Evolutionary conservation across 1,284 basidiomycete species (phyloP), one percentile per base, ranked within the genome.

Genomic region (Melampsora larici-populina): DNA sequence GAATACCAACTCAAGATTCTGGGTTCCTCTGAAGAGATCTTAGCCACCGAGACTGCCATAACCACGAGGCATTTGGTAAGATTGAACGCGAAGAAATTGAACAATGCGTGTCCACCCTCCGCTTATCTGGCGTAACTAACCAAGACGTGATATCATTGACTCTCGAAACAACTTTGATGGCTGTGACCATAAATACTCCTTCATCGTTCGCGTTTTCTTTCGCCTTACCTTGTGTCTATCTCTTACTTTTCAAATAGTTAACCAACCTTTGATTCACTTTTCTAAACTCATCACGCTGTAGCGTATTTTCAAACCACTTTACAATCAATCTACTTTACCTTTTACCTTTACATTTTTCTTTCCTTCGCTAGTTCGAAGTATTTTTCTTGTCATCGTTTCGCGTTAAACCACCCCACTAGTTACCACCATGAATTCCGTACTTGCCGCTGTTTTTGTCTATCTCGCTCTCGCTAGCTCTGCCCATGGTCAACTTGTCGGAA

Each of bases 301-400:
- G 36, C 36, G 36, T 36, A 36, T 36, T 36, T 36, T 36, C 36
- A 5, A 24, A 21, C 17, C 51, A 55, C 18, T 55, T 55, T 24
- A n/a, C n/a, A n/a, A 55, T 55, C 51, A 55, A 24, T 55, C 6
- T 6, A 55, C 17, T 24, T 55, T 55, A 21, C 17, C 24, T n/a
- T 24, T 21, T 55, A 55, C 24, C 51, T 55, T 18, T 55, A 36
- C 36, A 36, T 3, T 55, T 55, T 55, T 55, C 6, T 21, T 55
- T 21, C 51, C 51, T 55, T 55, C 51, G 51, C 51, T 55, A 55
- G 51, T 24, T 55, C 51, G 51, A 55, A 55, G 51, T 55, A n/a
- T 55, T 24, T 55, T 55, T 55, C 24, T 55, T 18, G 21, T 55
- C 51, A 21, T 55, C 24, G 4, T 55, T 21, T 15, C 36, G 9